These are phyloP conservation scores for Cladorrhinum sp. DNA, from an alignment of 2,329 filamentous ascomycete genomes.

Conservation along the genomic window DNA sequence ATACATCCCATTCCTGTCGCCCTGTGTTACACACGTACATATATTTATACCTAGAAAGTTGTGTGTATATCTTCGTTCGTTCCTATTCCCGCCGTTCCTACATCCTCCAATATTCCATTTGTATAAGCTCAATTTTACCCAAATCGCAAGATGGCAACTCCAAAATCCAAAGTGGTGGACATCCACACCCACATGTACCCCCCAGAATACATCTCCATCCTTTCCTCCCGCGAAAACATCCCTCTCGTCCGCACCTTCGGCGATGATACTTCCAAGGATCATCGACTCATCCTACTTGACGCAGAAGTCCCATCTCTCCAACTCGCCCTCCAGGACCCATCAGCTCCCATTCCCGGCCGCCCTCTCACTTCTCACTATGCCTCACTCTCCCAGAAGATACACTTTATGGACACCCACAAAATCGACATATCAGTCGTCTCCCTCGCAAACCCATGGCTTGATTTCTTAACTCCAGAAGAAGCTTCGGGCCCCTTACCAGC, in stretches of 20 bases:
- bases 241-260: conserved; percentile 69
- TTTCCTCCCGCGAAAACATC: conserved; percentile 58
- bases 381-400: conserved; percentile 73
- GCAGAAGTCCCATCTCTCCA: conserved; percentile 30
- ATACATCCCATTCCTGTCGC: neutral
- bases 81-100: neutral
- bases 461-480: conserved; percentile 69
- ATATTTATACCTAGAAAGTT: neutral
- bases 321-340: conserved; percentile 48
- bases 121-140: neutral
- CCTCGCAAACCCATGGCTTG: conserved; percentile 90
- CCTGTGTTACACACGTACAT: neutral
- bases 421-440: conserved; percentile 85
- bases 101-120: neutral
- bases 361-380: conserved; percentile 83
- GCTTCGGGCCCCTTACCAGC: conserved; percentile 41
- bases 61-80: too few species aligned
- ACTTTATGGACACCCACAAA: conserved; percentile 81
- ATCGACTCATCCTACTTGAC: conserved; percentile 59
- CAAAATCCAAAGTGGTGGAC: conserved; percentile 50
- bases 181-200: conserved; percentile 71
- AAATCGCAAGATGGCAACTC: neutral
- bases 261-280: conserved; percentile 40
- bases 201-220: conserved; percentile 59
- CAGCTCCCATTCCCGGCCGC: conserved; percentile 64